Percentiles rank a stretch among this genome's conserved stretches.
These are phyloP conservation scores for Magnolia kwangsiensis DNA, from an alignment of 164 flowering plant species.

Conservation along the genomic window DNA sequence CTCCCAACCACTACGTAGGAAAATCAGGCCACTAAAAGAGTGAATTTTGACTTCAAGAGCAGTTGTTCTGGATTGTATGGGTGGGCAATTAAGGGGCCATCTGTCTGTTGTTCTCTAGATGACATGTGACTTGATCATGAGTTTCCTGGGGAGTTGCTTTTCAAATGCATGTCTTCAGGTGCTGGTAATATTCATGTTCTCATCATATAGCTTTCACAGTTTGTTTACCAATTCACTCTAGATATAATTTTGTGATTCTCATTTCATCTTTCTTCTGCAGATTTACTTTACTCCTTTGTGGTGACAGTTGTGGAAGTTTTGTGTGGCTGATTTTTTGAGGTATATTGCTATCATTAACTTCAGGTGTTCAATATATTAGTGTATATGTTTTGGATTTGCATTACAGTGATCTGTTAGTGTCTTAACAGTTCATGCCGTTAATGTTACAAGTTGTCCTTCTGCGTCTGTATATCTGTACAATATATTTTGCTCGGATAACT, in stretches of 20 bases:
- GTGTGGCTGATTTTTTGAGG: constrained; percentile 16
- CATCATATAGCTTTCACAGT: neutral
- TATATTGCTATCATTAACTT: constrained; percentile 13
- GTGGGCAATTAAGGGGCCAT: constrained; percentile 2
- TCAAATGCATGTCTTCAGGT: neutral
- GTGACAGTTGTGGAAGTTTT: constrained; percentile 12
- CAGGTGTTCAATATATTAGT: constrained; percentile 12
- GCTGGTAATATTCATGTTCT: constrained; percentile 8
- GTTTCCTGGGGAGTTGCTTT: constrained; percentile 6
- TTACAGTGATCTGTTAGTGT: constrained; percentile 13
- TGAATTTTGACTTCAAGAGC: neutral
- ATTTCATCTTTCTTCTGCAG: constrained; percentile 16
- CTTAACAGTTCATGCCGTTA: neutral
- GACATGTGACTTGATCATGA: constrained; percentile 4
- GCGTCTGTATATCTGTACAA: constrained; percentile 19
- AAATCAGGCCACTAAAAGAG: constrained; percentile 9
- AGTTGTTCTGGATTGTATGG: constrained; percentile 13
- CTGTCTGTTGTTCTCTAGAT: neutral
- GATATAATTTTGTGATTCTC: neutral
- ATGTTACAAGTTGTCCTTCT: constrained; percentile 11
- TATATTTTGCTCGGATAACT: constrained; percentile 3
- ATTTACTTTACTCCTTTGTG: constrained; percentile 13
- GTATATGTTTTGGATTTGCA: constrained; percentile 19
- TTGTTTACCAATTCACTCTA: neutral
- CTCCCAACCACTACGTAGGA: constrained; percentile 26